A percentile compares a stretch with the other conserved stretches of the same genome.
These are phyloP conservation scores for Quercus glauca DNA, from an alignment of 306 rosid genomes.

Conservation along the genomic window DNA sequence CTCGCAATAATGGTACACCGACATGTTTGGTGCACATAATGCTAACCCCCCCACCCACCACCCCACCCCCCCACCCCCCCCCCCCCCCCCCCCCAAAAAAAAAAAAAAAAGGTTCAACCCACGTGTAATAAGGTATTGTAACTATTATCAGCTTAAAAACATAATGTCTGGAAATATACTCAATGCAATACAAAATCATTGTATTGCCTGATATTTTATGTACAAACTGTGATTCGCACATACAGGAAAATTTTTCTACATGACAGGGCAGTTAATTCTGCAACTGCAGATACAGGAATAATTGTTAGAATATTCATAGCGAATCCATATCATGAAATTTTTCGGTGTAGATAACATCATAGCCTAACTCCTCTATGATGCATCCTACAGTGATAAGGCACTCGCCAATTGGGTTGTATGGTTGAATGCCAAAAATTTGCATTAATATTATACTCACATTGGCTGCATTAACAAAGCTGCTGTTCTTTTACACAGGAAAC, in stretches of 20 bases:
- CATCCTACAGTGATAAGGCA: neutral
- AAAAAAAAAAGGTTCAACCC: neutral
- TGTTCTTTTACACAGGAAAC: slow-evolving; percentile 7
- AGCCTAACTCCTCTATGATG: neutral
- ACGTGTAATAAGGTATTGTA: neutral
- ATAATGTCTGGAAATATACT: neutral
- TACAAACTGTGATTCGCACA: neutral
- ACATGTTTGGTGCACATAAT: too few relatives aligned
- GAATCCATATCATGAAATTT: neutral
- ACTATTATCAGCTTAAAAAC: neutral
- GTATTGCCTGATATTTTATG: neutral
- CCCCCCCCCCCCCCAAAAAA: too few relatives aligned
- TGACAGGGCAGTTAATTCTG: too few relatives aligned
- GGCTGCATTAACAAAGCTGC: slow-evolving; percentile 2
- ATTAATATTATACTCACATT: neutral
- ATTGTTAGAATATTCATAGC: neutral
- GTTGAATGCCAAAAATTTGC: neutral
- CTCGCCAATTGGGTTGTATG: too few relatives aligned
- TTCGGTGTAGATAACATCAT: neutral
- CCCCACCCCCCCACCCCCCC: too few relatives aligned
- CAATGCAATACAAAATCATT: neutral
- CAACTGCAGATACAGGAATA: neutral
- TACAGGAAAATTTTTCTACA: neutral
- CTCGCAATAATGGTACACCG: too few relatives aligned
- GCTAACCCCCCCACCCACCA: too few relatives aligned